Base-by-base conservation (phyloP, 2,329 filamentous ascomycete genomes). In the Colletotrichum simmondsii region DNA sequence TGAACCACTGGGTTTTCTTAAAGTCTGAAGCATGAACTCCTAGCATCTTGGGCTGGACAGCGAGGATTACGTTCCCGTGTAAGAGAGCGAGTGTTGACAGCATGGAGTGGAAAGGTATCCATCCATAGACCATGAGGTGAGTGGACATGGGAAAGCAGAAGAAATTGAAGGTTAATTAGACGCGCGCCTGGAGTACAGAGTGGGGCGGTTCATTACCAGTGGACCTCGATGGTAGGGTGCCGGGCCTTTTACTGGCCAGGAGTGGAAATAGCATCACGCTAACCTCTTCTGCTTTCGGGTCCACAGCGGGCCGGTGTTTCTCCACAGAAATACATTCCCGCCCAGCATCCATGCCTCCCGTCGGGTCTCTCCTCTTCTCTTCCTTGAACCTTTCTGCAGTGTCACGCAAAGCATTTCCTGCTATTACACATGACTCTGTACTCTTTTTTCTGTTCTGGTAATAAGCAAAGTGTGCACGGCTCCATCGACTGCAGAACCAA, bases 111-210 rank as follows among this genome's bases (percentile, higher is more conserved):
- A 54, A 54, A 24, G 12, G 22, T 58, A 28, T 35, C 32, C 32
- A 35, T 35, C 11, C 32, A 12, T 35, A 3, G 32, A 35, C 11
- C 11, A 35, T 35, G 32, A 49, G 16, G 49, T 26, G 6, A 14
- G 30, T 32, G 24, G 62, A 37, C 30, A 37, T 26, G n/a, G 35
- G 7, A 14, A n/a, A 62, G 63, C 56, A 53, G 58, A n/a, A 28
- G 53, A 54, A 61, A 65, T 69, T 73, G 63, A 68, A 63, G 68
- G 52, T 72, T 46, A 16, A 35, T 46, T 74, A 74, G 72, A 74
- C 72, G 72, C 72, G 72, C 72, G 72, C 72, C 69, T 74, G 60
- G 59, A 68, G n/a, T 46, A 1, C 53, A n/a, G 58, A 52, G 46
- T 61, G 62, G 72, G 30, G 42, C 65, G 16, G 28, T 59, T 56